These are phyloP conservation scores for Vigna hirtella DNA, from an alignment of 306 rosid genomes.

Conservation along the genomic window DNA sequence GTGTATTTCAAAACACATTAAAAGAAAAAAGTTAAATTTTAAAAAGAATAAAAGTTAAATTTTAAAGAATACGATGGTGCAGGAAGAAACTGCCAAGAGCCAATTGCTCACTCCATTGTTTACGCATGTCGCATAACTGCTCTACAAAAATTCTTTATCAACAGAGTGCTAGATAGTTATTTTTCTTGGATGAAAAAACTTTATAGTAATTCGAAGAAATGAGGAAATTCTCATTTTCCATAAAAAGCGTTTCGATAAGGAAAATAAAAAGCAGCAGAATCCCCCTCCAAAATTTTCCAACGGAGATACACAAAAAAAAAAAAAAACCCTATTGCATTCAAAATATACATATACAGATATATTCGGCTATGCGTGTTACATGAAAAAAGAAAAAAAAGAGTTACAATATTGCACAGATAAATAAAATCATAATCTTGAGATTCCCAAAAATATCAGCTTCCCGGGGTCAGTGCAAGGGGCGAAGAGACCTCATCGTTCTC, in stretches of 20 bases:
- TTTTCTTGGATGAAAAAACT: conserved; percentile 1
- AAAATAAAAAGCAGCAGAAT: conserved; percentile 24
- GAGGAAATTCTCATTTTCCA: conserved; percentile 33
- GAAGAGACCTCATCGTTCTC: conserved; percentile 46
- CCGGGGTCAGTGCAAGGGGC: conserved; percentile 48
- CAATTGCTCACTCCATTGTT: neutral
- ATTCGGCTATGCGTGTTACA: conserved; percentile 37
- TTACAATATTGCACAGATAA: conserved; percentile 44
- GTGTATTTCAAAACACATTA: no score
- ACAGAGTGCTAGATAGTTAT: neutral
- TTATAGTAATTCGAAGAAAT: neutral
- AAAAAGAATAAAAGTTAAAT: no score
- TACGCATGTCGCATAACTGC: neutral
- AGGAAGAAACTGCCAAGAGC: no score
- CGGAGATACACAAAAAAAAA: conserved; percentile 32
- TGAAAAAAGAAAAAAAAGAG: conserved; percentile 17
- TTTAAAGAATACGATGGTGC: no score
- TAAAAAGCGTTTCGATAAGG: conserved; percentile 17
- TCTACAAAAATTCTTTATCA: neutral
- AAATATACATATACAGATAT: conserved; percentile 34
- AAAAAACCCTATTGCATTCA: conserved; percentile 40
- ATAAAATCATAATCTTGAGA: conserved; percentile 41
- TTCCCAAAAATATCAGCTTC: conserved; percentile 43
- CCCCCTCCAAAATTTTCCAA: conserved; percentile 33
- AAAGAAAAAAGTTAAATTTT: no score